A percentile compares a stretch with the other conserved stretches of the same genome.
Evolutionary conservation across 257 asterid species (phyloP).

Genomic region (Echites panduratus): DNA sequence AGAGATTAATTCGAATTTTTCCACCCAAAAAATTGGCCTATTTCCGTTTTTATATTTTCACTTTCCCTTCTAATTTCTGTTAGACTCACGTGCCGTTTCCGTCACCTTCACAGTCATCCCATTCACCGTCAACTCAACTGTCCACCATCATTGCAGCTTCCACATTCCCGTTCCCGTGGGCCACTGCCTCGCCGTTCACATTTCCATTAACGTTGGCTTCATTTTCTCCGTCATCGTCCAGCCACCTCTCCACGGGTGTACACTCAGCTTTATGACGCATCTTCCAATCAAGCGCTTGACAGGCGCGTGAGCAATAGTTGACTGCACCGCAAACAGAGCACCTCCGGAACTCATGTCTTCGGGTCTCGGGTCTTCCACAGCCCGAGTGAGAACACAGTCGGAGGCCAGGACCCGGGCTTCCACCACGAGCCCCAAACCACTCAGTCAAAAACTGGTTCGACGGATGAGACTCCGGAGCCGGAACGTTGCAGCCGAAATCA

Average conservation of each 20-base stretch:
- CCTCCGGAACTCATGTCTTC: conserved; percentile 81
- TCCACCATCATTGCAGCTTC: conserved; percentile 17
- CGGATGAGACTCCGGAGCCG: conserved; percentile 72
- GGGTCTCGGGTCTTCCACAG: conserved; percentile 86
- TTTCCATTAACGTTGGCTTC: conserved; percentile 20
- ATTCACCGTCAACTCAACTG: conserved; percentile 16
- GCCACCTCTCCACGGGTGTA: conserved; percentile 50
- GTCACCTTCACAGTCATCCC: conserved; percentile 44
- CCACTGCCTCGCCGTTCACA: conserved; percentile 19
- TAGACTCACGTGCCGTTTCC: conserved; percentile 58
- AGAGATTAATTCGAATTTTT: conserved; percentile 12
- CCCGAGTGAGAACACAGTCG: conserved; percentile 75
- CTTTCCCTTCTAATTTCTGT: background rate
- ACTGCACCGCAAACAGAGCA: conserved; percentile 89
- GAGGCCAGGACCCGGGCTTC: conserved; percentile 47
- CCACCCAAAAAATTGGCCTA: conserved; percentile 35
- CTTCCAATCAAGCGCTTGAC: conserved; percentile 98
- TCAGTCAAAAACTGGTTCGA: conserved; percentile 64
- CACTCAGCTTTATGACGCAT: conserved; percentile 81
- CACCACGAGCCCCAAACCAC: conserved; percentile 45
- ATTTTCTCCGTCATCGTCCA: conserved; percentile 27
- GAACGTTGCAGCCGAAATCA: conserved; percentile 91
- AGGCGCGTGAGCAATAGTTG: conserved; percentile 94
- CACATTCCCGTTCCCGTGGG: conserved; percentile 16
- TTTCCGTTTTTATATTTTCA: conserved; percentile 8